Evolutionary conservation across 2,329 filamentous ascomycete genomes (phyloP), one percentile per base, ranked within the genome.

Genomic region (Aspergillus hortae): DNA sequence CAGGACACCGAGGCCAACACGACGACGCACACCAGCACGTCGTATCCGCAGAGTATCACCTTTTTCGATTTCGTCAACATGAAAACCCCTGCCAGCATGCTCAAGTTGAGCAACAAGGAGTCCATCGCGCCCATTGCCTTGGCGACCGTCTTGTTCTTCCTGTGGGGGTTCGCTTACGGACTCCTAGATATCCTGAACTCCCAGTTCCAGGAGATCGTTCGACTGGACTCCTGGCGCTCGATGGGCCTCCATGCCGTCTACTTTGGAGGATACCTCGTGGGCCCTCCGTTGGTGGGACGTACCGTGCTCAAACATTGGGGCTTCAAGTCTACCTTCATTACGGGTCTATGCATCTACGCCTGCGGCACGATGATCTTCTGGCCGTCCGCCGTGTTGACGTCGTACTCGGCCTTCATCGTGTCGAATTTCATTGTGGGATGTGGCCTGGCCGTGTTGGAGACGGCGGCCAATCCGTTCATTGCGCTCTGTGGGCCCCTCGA

Each of bases 131-230:
- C 82, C 0, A 75, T 82, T 19, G 71, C 78, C 2, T 58, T 90
- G 56, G 90, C 95, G 19, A 89, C 88, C 1, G 80, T 92, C 6
- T 76, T 96, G 0, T 95, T 96, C 72, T 85, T 95, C 57, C 75
- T 96, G 2, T 95, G 90, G 91, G 92, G 92, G 0, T 87, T 96
- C 52, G 91, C 90, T 0, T 96, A 96, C 61, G 92, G 92, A 0
- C 79, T 96, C 2, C 77, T 96, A 5, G 90, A 94, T 62, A 87
- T 86, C 0, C 80, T 96, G 25, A 95, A 95, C 66, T 62, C 67
- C 0, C 80, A 82, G 49, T 85, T 86, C 58, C 79, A 83, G 60
- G 58, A 64, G 11, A 76, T 84, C 11, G 78, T 79, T 11, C 53
- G 62, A 1, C 38, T 72, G 5, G 62, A 66, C 27, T 35, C 60